phyloP scores from a whole-genome alignment of 2,329 filamentous ascomycete species.

The Rhinocladiella mackenziei region DNA sequence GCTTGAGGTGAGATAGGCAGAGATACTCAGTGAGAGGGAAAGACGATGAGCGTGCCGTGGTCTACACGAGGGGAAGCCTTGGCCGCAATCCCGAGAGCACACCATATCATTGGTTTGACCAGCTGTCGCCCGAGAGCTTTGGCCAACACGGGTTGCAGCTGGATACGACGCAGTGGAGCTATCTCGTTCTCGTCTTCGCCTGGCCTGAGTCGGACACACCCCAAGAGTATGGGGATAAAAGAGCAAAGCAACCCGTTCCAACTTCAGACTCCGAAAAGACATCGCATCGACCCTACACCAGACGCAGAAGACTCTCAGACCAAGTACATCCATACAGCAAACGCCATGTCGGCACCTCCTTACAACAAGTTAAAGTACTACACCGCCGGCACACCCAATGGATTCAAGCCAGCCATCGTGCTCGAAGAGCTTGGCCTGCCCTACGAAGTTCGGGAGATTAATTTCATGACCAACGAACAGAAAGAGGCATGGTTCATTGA shows the following conservation, averaged over 20 bases:
- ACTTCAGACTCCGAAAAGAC: slow-evolving; percentile 1
- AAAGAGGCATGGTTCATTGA: slow-evolving; percentile 46
- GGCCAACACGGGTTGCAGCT: too few species aligned
- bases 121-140: too few species aligned
- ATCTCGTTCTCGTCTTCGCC: neutral
- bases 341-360: slow-evolving; percentile 12
- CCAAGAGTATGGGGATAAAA: too few species aligned
- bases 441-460: slow-evolving; percentile 37
- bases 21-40: too few species aligned
- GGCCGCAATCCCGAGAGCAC: too few species aligned
- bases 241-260: too few species aligned
- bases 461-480: slow-evolving; percentile 44
- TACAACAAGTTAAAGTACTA: slow-evolving; percentile 22
- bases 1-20: too few species aligned
- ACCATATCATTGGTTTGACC: too few species aligned
- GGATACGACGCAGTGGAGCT: too few species aligned
- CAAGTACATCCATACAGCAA: slow-evolving; percentile 1
- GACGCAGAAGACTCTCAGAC: neutral
- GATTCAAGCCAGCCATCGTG: slow-evolving; percentile 38
- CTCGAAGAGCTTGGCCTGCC: slow-evolving; percentile 38
- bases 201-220: too few species aligned
- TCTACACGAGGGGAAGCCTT: too few species aligned
- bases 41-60: too few species aligned
- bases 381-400: slow-evolving; percentile 27
- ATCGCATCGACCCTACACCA: slow-evolving; percentile 8